These are phyloP conservation scores for Linnemannia elongata DNA, from an alignment of 192 early-diverging fungal genomes.

Conservation along the genomic window DNA sequence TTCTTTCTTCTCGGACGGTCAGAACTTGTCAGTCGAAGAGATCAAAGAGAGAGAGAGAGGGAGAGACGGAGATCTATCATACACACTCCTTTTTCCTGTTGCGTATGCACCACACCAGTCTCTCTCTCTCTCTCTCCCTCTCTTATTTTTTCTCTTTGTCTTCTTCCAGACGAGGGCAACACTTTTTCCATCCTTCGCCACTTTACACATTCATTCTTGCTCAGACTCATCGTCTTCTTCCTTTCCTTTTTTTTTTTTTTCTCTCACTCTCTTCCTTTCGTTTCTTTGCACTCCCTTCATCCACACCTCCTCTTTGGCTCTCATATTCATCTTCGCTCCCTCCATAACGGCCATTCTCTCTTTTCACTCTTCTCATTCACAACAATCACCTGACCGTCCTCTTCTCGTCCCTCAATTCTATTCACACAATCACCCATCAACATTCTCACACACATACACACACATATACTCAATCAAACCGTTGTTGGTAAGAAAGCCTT, in stretches of 20 bases:
- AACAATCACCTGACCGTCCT: not conserved
- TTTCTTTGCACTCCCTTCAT: not conserved
- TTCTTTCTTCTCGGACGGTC: too few species aligned
- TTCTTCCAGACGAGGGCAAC: not conserved
- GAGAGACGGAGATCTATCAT: too few species aligned
- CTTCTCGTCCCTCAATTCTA: not conserved
- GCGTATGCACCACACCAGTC: too few species aligned
- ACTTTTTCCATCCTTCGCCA: not conserved
- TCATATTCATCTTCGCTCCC: not conserved
- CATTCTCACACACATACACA: not conserved
- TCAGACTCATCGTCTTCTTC: not conserved
- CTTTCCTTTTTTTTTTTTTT: conserved; percentile 2
- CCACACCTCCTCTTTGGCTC: not conserved
- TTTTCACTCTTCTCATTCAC: not conserved
- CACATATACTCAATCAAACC: not conserved
- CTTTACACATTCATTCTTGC: not conserved
- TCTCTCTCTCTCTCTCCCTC: not conserved
- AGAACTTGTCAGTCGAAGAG: too few species aligned
- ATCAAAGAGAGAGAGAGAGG: too few species aligned
- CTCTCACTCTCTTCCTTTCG: not conserved
- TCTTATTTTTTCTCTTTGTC: too few species aligned
- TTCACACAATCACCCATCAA: not conserved
- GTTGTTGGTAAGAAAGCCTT: not conserved
- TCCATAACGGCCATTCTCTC: not conserved
- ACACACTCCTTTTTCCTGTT: too few species aligned